Evolutionary conservation across 192 early-diverging fungal species (phyloP).

Genomic region (Phycomyces blakesleeanus): DNA sequence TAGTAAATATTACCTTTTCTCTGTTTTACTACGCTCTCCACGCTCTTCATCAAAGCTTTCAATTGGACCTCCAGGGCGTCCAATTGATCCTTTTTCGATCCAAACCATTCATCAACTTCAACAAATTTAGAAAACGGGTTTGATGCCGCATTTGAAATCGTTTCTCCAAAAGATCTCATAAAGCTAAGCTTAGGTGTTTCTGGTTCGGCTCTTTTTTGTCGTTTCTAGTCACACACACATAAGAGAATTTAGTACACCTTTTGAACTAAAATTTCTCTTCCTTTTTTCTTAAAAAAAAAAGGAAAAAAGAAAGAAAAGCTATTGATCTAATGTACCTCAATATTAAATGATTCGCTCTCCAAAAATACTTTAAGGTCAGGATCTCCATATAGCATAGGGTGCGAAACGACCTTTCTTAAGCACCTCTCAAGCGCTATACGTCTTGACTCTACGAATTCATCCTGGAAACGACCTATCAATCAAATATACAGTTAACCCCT

Average conservation of each 20-base stretch:
- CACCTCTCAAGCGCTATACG: conserved; percentile 81
- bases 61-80: conserved; percentile 78
- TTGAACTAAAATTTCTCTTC: no score
- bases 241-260: no score
- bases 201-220: conserved; percentile 43
- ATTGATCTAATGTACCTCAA: conserved; percentile 44
- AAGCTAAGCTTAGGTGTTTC: conserved; percentile 41
- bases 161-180: conserved; percentile 69
- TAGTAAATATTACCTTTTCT: conserved; percentile 50
- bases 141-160: conserved; percentile 55
- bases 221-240: conserved; percentile 45
- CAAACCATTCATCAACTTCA: conserved; percentile 78
- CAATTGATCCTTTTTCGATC: conserved; percentile 66
- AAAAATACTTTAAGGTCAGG: conserved; percentile 83
- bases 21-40: conserved; percentile 75
- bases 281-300: no score
- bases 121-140: conserved; percentile 60
- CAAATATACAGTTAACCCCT: not conserved
- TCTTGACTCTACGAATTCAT: conserved; percentile 92
- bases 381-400: conserved; percentile 80
- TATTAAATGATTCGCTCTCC: conserved; percentile 79
- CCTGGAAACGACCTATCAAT: conserved; percentile 76
- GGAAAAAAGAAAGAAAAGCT: no score
- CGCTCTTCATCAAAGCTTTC: conserved; percentile 67
- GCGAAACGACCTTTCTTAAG: conserved; percentile 71